Evolutionary conservation across 1,139 yeast species (phyloP), one percentile per base, ranked within the genome.

Genomic region (Geotrichum europaeum): DNA sequence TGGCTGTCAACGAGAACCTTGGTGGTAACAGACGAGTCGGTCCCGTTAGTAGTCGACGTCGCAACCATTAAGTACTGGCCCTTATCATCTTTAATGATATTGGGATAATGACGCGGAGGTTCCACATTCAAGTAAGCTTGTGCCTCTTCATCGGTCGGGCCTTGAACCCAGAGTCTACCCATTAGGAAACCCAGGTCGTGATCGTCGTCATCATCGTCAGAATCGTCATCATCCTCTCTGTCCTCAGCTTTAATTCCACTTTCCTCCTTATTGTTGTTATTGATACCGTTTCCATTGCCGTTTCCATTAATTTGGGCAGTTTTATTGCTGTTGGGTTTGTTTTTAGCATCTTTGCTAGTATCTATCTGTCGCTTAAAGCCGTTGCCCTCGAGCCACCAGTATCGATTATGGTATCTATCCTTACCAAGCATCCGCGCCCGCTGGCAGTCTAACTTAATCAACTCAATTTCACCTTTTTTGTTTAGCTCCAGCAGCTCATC

Each of bases 121-220:
- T 54, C 56, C 25, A 81, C 61, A 20, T 76, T 70, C 60, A 84
- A 72, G 57, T 78, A 79, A 12, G 73, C 73, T 32, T 72, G 70
- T 25, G 83, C 71, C 66, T 91, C 96, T 57, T 83, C 86, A 25
- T 78, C 78, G 2, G 84, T 78, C 1, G 99, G 98, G 0, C 99
- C 99, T 73, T 92, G 98, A 2, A 94, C 82, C 96, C 97, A 92
- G 49, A 94, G 72, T 62, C 90, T 79, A 7, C 98, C 98, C 87
- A 91, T 88, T 55, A 87, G 77, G 70, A 86, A 89, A 0, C 89
- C 86, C 13, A 69, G 74, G 13, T 69, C 74, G 1, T 70, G 75
- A 12, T 76, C 77, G 1, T 76, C 80, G 2, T 76, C 77, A 4
- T 40, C 18, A 5, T 40, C 47, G 3, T 40, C 47, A 4, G 47